Base-by-base conservation (phyloP, 495 filamentous ascomycete species). In the Penicillium fimorum region DNA sequence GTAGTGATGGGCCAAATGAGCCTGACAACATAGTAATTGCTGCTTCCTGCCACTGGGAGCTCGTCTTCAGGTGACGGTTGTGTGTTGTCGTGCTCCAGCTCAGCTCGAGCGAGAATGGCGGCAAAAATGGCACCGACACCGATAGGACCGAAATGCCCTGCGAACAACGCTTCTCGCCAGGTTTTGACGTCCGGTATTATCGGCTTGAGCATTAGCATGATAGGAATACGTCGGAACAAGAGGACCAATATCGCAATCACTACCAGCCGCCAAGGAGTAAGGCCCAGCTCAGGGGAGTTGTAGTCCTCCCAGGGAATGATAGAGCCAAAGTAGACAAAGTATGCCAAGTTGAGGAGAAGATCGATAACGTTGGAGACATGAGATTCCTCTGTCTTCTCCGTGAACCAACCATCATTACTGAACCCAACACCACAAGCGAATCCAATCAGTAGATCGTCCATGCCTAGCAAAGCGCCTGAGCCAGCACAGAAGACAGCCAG, bases 331-430 rank as follows among this genome's bases (percentile, higher is more conserved):
- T 92, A 99, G 62, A 99, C 93, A 66, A 99, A 97, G 68, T 97
- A 97, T 5, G 93, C 86, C 84, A 97, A 82, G 71, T 99, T 99
- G 73, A 99, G 83, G 53, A 99, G 74, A 61, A 99, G 72, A 79
- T 99, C 95, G 68, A 99, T 97, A 71, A 99, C 95, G 84, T 97
- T 97, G 67, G 94, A 97, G 22, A 99, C 95, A 67, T 97, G 93
- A 1, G 95, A 90, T 64, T 99, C 95, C 67, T 99, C 95, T 0
- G 95, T 99, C 77, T 97, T 96, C 66, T 97, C 89, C 11, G 88
- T 90, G 66, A 97, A 99, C 95, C 95, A 99, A 51, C 95, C 95
- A 67, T 97, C 95, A 66, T 99, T 97, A 61, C 91, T 96, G 77
- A 99, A 99, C 24, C 94, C 95, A 24, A 97, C 93, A 53, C 95